Evolutionary conservation across 768 basidiomycete species (phyloP), one percentile per base, ranked within the genome.

Genomic region (Pluteus cervinus): DNA sequence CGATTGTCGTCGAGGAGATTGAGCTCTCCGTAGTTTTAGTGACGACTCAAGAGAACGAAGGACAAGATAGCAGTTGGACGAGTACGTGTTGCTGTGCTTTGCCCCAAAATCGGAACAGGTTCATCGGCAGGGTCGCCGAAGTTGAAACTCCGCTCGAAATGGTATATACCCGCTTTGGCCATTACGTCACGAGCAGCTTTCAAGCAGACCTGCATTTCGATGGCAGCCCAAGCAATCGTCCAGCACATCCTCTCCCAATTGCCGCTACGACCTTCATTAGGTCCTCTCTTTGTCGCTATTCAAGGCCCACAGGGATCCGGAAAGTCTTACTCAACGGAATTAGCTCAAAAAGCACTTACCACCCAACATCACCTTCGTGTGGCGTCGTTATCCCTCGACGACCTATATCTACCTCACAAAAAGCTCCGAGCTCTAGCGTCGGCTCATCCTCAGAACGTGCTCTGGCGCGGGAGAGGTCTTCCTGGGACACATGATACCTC

Each of bases 221-320:
- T 46, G 47, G 43, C 37, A 33, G 47, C 24, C 34, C 49, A 39
- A n/a, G n/a, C n/a, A 33, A 53, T 63, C 33, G 46, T 51, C 12
- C 41, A 49, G 14, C 58, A 62, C 45, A 53, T 60, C 37, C 50
- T 55, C 29, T 45, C 44, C 30, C 56, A 63, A 42, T 45, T 61
- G 11, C 45, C 41, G 20, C 33, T 35, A 20, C 11, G 35, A 17
- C 33, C 41, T 4, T 21, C 22, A 16, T 35, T 16, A 1, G 53
- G 48, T 16, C 91, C 93, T 3, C 64, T 96, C 11, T 84, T 96
- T 43, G 77, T 93, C 9, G 91, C 81, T 2, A 53, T 96, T 11
- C 93, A 96, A 61, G 93, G 93, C 1, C 91, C 93, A 0, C 93
- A 97, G 59, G 93, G 93, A 8, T 86, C 85, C 36, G 92, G 93